These are phyloP conservation scores for Tulasnella sp. DNA, from an alignment of 768 basidiomycete species.

Conservation along the genomic window DNA sequence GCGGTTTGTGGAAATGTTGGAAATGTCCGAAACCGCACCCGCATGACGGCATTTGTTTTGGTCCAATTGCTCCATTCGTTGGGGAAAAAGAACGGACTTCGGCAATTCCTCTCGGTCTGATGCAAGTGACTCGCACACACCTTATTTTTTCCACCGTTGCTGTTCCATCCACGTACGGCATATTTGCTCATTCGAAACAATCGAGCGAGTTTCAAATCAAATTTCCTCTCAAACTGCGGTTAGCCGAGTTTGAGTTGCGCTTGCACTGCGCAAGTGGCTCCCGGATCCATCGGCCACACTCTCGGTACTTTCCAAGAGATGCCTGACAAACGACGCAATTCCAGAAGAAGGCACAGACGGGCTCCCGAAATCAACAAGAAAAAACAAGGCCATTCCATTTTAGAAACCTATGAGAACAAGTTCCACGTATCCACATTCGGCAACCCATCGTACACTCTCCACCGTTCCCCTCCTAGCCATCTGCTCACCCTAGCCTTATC, in stretches of 20 bases:
- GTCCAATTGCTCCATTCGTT: neutral
- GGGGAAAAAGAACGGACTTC: neutral
- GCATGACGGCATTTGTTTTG: neutral
- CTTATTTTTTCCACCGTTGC: neutral
- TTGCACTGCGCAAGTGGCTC: neutral
- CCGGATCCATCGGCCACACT: neutral
- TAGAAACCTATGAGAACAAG: neutral
- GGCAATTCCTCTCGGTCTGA: neutral
- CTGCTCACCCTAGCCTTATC: constrained; percentile 20
- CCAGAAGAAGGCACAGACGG: neutral
- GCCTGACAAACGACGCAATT: neutral
- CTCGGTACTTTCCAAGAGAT: neutral
- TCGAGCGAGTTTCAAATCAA: neutral
- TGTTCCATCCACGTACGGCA: neutral
- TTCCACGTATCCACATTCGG: constrained; percentile 18
- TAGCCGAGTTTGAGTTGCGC: neutral
- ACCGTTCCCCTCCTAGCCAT: constrained; percentile 27
- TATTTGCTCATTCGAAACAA: neutral
- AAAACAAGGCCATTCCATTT: neutral
- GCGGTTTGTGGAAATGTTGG: neutral
- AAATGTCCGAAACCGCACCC: neutral
- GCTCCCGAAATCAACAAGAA: neutral
- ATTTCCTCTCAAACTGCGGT: neutral
- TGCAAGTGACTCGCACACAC: constrained; percentile 5
- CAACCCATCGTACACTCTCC: constrained; percentile 23